Base-by-base conservation (phyloP, 2,329 filamentous ascomycete species). In the Cryphonectria carpinicola region DNA sequence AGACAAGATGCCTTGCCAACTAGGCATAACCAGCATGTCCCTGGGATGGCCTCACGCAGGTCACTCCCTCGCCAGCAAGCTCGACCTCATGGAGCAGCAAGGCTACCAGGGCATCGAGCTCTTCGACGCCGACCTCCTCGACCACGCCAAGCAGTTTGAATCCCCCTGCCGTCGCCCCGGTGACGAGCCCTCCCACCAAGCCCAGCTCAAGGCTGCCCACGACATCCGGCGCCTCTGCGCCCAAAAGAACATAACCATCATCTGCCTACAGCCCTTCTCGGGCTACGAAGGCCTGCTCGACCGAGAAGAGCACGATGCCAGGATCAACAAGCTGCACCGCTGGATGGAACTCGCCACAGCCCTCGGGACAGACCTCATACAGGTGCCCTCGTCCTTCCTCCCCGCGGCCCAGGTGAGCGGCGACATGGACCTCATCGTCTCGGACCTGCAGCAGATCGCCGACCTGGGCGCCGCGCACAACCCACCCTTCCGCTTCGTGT, bases 11-110 rank as follows among this genome's bases (percentile, higher is more conserved):
- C 78, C 85, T 73, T 89, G 85, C 79, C 86, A 85, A 74, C 86
- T 91, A 74, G 91, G 86, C 54, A 94, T 95, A 77, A 90, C 90
- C 70, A 92, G 91, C 73, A 93, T 94, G 86, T 94, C 92, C 65
- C 85, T 95, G 1, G 92, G 93, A 58, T 89, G 91, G 58, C 89
- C 89, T 76, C 85, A 78, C 49, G 91, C 90, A 77, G 88, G 91
- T 73, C 93, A 95, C 79, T 83, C 84, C 39, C 84, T 95, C 32
- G 80, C 84, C 1, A 82, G 87, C 77, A 95, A 94, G 77, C 86
- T 95, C 65, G 85, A 90, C 77, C 87, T 89, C 81, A 92, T 92
- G 13, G 83, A 87, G 7, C 82, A 84, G 68, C 85, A 92, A 75
- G 90, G 89, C 28, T 89, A 93, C 77, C 79, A 86, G 71, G 92